Evolutionary conservation across 257 asterid species (phyloP).

Genomic region (Pogostemon cablin): DNA sequence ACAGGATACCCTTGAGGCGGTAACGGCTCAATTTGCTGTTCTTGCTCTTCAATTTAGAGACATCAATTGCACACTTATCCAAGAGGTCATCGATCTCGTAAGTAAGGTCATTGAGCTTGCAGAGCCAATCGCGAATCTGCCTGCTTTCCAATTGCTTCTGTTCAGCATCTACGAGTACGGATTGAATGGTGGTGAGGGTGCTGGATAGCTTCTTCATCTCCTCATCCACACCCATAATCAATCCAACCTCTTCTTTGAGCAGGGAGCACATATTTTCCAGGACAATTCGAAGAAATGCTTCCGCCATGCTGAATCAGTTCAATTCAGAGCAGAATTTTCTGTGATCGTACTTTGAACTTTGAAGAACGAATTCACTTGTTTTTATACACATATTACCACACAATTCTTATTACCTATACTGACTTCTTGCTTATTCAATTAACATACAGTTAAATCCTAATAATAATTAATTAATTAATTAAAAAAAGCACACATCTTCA

Average conservation of each 20-base stretch:
- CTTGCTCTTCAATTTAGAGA: background rate
- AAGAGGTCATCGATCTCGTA: constrained; percentile 38
- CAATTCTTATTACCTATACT: too few relatives aligned
- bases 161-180: background rate
- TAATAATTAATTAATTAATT: too few relatives aligned
- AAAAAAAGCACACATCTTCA: too few relatives aligned
- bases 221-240: constrained; percentile 35
- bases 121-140: constrained; percentile 29
- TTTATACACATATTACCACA: too few relatives aligned
- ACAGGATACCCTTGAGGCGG: background rate
- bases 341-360: too few relatives aligned
- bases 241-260: constrained; percentile 34
- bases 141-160: constrained; percentile 22
- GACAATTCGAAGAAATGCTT: constrained; percentile 28
- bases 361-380: too few relatives aligned
- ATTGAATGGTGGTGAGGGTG: constrained; percentile 34
- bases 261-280: constrained; percentile 29
- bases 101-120: constrained; percentile 29
- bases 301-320: constrained; percentile 19
- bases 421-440: too few relatives aligned
- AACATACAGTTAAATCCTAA: too few relatives aligned
- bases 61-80: constrained; percentile 32
- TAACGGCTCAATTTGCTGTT: background rate
- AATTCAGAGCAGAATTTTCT: too few relatives aligned
- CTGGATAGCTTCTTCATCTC: constrained; percentile 37